Evolutionary conservation across 2,329 filamentous ascomycete genomes (phyloP), one percentile per base, ranked within the genome.

Genomic region (Bisporella sp.): DNA sequence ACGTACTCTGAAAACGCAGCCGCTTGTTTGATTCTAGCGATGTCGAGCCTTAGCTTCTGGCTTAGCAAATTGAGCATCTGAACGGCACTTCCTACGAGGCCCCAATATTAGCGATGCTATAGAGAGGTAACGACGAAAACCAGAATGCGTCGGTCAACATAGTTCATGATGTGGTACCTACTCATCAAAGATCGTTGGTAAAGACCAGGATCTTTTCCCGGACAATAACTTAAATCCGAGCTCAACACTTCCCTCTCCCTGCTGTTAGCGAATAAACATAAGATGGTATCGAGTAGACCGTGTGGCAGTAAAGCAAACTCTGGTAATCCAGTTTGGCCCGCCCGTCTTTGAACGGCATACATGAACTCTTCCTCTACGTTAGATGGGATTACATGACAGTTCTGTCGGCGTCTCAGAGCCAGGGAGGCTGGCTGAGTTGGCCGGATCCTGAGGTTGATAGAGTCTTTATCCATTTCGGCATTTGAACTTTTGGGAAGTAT

Each of bases 401-500:
- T 21, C 37, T 61, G 59, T n/a, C 35, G 52, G 28, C 55, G 54
- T 11, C 61, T 57, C 30, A 64, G 41, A n/a, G 50, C 28, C 7
- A 50, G 33, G 33, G 48, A 53, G 13, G 54, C 45, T 21, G 32
- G 32, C 5, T 43, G n/a, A 29, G 6, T 39, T 2, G 61, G 59
- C 6, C 48, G 58, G 13, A 65, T 31, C 50, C 57, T 63, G 3
- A 64, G 40, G 35, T 64, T 62, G 8, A 61, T 58, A 13, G 48
- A 37, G 50, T 81, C 66, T 4, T 60, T 64, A 0, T 56, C 39
- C 6, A 41, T 6, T n/a, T 51, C 67, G 64, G 44, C 9, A 21
- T 28, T 2, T 41, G 35, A 31, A 0, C 70, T 71, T 48, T 73
- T 68, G 1, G 75, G 72, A 0, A 84, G 62, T 54, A 78, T 71